Percentiles rank a stretch among this genome's conserved stretches.
Conservation (phyloP, 805 yeast genomes). For the Candida multigemmis region DNA sequence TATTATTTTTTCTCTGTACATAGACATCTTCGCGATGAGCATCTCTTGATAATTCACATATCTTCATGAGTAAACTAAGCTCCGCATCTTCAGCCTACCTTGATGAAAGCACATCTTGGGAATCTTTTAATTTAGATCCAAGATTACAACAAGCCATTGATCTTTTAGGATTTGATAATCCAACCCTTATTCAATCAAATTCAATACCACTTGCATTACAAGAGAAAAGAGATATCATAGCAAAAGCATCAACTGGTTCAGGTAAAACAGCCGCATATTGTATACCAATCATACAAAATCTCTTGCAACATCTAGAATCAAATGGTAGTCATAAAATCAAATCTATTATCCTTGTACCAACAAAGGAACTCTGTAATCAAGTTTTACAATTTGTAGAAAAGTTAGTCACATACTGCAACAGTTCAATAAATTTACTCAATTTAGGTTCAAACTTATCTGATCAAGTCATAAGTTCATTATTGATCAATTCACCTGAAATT, state of each 20-base stretch:
- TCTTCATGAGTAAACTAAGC: too few species aligned
- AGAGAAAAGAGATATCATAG: constrained; percentile 85
- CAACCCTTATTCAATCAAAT: constrained; percentile 84
- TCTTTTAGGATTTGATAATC: constrained; percentile 70
- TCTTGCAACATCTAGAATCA: constrained; percentile 36
- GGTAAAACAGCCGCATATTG: constrained; percentile 92
- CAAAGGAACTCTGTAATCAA: constrained; percentile 85
- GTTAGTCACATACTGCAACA: constrained; percentile 63
- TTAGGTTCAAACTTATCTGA: constrained; percentile 59
- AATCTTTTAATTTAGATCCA: constrained; percentile 71
- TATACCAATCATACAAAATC: constrained; percentile 76
- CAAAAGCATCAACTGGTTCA: constrained; percentile 91
- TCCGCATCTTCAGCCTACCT: constrained; percentile 64
- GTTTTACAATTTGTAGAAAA: constrained; percentile 64
- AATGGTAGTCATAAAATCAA: constrained; percentile 20
- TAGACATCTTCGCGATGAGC: too few species aligned
- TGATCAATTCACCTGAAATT: constrained; percentile 71
- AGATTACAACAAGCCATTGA: constrained; percentile 78
- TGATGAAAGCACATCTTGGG: constrained; percentile 65
- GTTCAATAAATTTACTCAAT: constrained; percentile 55
- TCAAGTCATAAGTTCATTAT: constrained; percentile 59
- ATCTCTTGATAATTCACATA: too few species aligned
- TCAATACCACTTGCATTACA: constrained; percentile 90
- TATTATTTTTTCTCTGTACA: too few species aligned
- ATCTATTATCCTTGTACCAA: constrained; percentile 81